A percentile compares a stretch with the other conserved stretches of the same genome.
Evolutionary conservation across 2,329 filamentous ascomycete genomes (phyloP).

Genomic region (Phialemoniopsis sp.): DNA sequence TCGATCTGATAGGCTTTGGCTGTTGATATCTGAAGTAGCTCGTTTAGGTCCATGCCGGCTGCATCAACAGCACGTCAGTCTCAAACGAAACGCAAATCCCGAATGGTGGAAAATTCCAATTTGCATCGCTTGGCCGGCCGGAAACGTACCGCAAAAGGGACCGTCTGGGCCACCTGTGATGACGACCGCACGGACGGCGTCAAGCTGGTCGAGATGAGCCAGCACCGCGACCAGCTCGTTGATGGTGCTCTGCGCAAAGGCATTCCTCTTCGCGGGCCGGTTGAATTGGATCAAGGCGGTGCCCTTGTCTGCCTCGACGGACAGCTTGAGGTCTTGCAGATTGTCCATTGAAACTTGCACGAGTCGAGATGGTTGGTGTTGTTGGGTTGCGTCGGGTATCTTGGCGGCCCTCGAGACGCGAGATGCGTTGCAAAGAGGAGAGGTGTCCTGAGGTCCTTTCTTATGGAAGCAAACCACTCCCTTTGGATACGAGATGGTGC

Average conservation of each 20-base stretch:
- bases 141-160: conserved; percentile 28
- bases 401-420: too few relatives aligned
- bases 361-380: too few relatives aligned
- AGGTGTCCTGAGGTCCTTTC: too few relatives aligned
- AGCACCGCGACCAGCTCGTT: conserved; percentile 31
- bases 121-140: not conserved
- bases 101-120: not conserved
- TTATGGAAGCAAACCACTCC: too few relatives aligned
- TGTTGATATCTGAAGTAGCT: conserved; percentile 13
- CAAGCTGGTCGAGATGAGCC: conserved; percentile 11
- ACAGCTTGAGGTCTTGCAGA: too few relatives aligned
- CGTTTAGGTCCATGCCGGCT: conserved; percentile 14
- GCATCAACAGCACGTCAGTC: too few relatives aligned
- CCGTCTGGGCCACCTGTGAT: conserved; percentile 27
- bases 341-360: too few relatives aligned
- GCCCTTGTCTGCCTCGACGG: conserved; percentile 10
- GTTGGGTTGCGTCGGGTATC: too few relatives aligned
- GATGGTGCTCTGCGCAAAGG: conserved; percentile 49
- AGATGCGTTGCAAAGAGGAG: too few relatives aligned
- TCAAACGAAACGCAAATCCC: too few relatives aligned
- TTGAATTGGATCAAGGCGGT: conserved; percentile 47
- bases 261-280: conserved; percentile 54
- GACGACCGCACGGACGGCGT: conserved; percentile 27
- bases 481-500: too few relatives aligned
- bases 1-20: conserved; percentile 13